phyloP scores from a whole-genome alignment of 441 rosid genomes.

The Arabidopsis hybrid region DNA sequence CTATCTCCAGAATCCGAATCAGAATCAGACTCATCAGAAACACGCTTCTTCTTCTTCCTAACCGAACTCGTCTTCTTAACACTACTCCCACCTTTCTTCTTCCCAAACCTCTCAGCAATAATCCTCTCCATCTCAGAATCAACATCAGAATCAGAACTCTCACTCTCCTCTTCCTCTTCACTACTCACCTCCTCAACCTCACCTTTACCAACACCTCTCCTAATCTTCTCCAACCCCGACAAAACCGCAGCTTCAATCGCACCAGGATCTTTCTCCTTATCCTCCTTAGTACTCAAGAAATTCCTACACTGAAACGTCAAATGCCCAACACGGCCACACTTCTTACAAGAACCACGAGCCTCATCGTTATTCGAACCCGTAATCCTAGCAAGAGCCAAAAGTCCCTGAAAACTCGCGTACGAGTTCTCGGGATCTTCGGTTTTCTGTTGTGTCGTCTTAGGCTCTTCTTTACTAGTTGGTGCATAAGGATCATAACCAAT shows the following conservation, averaged over 20 bases:
- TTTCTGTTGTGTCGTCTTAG: constrained; percentile 53
- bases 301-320: constrained; percentile 90
- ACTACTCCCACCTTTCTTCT: constrained; percentile 47
- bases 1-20: constrained; percentile 59
- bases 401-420: constrained; percentile 82
- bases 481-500: constrained; percentile 98
- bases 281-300: constrained; percentile 79
- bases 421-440: constrained; percentile 69
- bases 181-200: constrained; percentile 54
- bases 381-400: constrained; percentile 81
- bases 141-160: constrained; percentile 78
- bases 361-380: constrained; percentile 82
- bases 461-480: constrained; percentile 73
- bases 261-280: constrained; percentile 67
- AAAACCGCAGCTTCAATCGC: constrained; percentile 65
- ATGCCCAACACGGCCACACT: constrained; percentile 94
- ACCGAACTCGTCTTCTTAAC: constrained; percentile 50
- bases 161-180: constrained; percentile 76
- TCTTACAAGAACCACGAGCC: constrained; percentile 90
- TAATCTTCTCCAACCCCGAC: constrained; percentile 74
- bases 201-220: constrained; percentile 58
- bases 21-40: constrained; percentile 52
- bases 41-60: constrained; percentile 46
- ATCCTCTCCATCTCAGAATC: constrained; percentile 92
- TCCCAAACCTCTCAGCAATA: constrained; percentile 75